A percentile compares a stretch with the other conserved stretches of the same genome.
phyloP scores from a whole-genome alignment of 1,284 basidiomycete species.

The Ustilago trichophora region DNA sequence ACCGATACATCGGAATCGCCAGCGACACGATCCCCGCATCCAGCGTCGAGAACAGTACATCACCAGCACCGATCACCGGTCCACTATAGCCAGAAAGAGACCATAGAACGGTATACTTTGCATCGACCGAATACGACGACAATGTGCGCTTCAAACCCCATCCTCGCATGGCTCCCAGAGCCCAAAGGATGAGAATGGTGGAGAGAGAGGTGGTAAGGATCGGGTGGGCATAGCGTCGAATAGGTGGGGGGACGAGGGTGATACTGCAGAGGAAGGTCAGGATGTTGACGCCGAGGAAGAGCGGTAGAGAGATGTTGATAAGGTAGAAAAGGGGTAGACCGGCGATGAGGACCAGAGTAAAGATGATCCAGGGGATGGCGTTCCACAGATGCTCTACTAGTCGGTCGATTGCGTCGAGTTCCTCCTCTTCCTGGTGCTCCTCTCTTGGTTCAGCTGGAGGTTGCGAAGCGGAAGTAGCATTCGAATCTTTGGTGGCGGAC shows the following conservation, averaged over 20 bases:
- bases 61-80: conserved; percentile 56
- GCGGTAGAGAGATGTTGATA: conserved; percentile 49
- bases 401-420: conserved; percentile 50
- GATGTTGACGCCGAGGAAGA: conserved; percentile 55
- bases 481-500: background rate
- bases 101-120: conserved; percentile 54
- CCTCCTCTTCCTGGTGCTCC: conserved; percentile 2
- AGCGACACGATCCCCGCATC: conserved; percentile 59
- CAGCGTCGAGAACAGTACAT: conserved; percentile 51
- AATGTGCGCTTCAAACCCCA: conserved; percentile 35
- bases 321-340: conserved; percentile 54
- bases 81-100: conserved; percentile 39
- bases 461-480: background rate
- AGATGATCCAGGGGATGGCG: conserved; percentile 43
- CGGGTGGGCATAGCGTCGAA: conserved; percentile 54
- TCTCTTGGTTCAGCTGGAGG: too few relatives aligned
- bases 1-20: conserved; percentile 59
- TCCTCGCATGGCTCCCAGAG: conserved; percentile 36
- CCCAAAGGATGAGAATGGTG: conserved; percentile 58
- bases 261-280: conserved; percentile 52
- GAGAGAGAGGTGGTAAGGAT: conserved; percentile 55
- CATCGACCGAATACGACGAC: conserved; percentile 38
- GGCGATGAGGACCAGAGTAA: conserved; percentile 37
- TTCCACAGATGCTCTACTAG: conserved; percentile 39
- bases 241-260: conserved; percentile 45